Evolutionary conservation across 192 early-diverging fungal genomes (phyloP), one percentile per base, ranked within the genome.

Genomic region (Coemansia pectinata): DNA sequence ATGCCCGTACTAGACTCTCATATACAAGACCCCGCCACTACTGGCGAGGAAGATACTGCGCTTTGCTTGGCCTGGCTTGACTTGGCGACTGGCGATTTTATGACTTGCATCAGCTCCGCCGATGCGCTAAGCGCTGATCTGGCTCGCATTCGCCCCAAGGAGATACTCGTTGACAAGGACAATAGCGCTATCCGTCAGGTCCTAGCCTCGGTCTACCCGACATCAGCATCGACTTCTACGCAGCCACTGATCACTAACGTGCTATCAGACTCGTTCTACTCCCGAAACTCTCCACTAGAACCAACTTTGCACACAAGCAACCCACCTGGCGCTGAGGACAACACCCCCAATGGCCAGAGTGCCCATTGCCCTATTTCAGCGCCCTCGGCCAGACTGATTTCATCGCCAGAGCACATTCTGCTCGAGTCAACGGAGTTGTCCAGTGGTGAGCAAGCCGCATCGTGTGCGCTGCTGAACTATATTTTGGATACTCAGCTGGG

Each of bases 51-150:
- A 1, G 63, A 47, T 9, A n/a, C 40, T 8, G 38, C 23, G 55
- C 58, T 93, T 23, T 91, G 93, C 2, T 74, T 98, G 27, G 88
- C 96, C 0, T 98, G 96, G 96, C 73, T 92, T 3, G 96, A 98
- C 85, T 69, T 98, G 40, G 91, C 92, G 0, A 95, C 94, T 0
- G 96, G 96, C 19, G 94, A 95, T 40, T 96, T 96, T 60, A 85
- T 89, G 66, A 86, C 93, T 11, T 82, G 89, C 67, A 70, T 85
- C 9, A 86, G 88, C 2, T 76, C 70, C 0, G 44, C 81, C 5
- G 68, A 68, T 0, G 65, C 69, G 0, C 84, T 98, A 15, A 66
- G 76, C 8, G 84, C 89, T 8, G 91, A 95, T 65, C 47, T 98
- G 34, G 86, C 89, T 6, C 89, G 94, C 52, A 95, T 98, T 57